Evolutionary conservation across 331 rosid species (phyloP).

Genomic region (Malus hybrid): DNA sequence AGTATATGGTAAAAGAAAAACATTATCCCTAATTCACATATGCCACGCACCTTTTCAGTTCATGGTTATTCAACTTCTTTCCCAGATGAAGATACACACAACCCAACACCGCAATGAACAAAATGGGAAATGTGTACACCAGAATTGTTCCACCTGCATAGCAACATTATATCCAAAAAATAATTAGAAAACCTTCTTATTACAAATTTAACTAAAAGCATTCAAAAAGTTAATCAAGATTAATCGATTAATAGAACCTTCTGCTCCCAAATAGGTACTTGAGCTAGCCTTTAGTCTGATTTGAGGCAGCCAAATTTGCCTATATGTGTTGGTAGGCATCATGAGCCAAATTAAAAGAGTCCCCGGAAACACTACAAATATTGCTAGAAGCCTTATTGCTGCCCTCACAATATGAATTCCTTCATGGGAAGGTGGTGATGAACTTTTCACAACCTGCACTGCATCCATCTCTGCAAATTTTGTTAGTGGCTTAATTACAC

Average conservation of each 20-base stretch:
- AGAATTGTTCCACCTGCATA: slow-evolving; percentile 24
- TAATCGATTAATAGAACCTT: slow-evolving; percentile 16
- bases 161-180: background rate
- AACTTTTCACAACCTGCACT: background rate
- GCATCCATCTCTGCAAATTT: slow-evolving; percentile 2
- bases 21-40: background rate
- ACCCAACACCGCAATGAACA: slow-evolving; percentile 46
- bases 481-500: background rate
- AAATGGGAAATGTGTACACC: slow-evolving; percentile 33
- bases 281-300: slow-evolving; percentile 15
- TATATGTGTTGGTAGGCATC: slow-evolving; percentile 41
- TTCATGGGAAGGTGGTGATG: slow-evolving; percentile 7
- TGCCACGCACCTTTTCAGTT: slow-evolving; percentile 9
- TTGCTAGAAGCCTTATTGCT: slow-evolving; percentile 18
- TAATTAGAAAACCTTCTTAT: background rate
- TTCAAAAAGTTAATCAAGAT: background rate
- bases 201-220: background rate
- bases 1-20: too few relatives aligned
- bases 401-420: slow-evolving; percentile 1
- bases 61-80: slow-evolving; percentile 17
- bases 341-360: slow-evolving; percentile 35
- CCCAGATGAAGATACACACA: slow-evolving; percentile 40
- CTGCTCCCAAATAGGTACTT: slow-evolving; percentile 34
- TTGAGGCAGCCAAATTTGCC: slow-evolving; percentile 20
- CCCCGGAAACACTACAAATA: slow-evolving; percentile 29